Evolutionary conservation across 2,329 filamentous ascomycete genomes (phyloP).

Genomic region (Parastagonospora nodorum): DNA sequence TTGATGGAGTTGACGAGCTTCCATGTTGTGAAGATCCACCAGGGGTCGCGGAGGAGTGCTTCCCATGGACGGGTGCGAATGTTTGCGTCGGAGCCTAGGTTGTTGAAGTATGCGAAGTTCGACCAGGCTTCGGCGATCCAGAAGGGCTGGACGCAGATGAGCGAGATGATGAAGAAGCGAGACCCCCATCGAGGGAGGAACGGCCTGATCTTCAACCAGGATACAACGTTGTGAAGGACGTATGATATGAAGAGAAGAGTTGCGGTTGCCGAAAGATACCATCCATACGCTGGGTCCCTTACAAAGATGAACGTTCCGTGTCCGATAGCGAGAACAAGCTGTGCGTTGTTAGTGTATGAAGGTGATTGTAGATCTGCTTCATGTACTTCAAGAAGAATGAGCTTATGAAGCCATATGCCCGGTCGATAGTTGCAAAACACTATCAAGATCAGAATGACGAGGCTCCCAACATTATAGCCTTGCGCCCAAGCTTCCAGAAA

Average conservation of each 20-base stretch:
- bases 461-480: constrained; percentile 43
- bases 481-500: constrained; percentile 44
- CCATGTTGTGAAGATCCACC: constrained; percentile 47
- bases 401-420: constrained; percentile 40
- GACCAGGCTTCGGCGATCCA: constrained; percentile 44
- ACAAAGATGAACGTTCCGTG: constrained; percentile 45
- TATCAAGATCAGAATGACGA: constrained; percentile 42
- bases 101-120: constrained; percentile 44
- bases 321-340: constrained; percentile 45
- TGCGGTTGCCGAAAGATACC: constrained; percentile 42
- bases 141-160: constrained; percentile 41
- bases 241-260: constrained; percentile 44
- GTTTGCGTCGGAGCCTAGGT: constrained; percentile 35
- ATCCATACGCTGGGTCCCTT: constrained; percentile 38
- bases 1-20: constrained; percentile 38
- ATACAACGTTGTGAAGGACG: constrained; percentile 42
- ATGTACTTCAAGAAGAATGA: constrained; percentile 41
- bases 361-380: background rate
- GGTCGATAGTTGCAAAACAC: constrained; percentile 45
- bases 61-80: constrained; percentile 38
- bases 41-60: constrained; percentile 39
- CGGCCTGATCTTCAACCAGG: constrained; percentile 43
- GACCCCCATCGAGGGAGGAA: constrained; percentile 43
- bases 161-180: constrained; percentile 36
- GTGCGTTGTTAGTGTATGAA: constrained; percentile 6